A percentile compares a stretch with the other conserved stretches of the same genome.
Conservation (phyloP, 2,329 filamentous ascomycete genomes). For the Aspergillus novofumigatus region DNA sequence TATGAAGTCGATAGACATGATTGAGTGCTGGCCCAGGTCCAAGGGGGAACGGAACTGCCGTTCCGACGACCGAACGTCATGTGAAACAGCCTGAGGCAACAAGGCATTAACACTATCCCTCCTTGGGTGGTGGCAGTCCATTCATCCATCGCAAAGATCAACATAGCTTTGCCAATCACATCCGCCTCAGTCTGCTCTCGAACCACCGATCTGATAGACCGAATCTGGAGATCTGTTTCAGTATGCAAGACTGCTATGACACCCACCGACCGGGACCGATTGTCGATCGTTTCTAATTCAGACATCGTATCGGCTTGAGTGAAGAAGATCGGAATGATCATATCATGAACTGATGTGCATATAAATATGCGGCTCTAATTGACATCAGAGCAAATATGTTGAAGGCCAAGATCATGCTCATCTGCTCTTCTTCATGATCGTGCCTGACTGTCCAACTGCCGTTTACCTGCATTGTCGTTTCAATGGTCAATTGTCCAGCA, state of each 20-base stretch:
- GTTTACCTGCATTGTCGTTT: background rate
- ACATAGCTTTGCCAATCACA: background rate
- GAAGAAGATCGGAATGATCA: no score
- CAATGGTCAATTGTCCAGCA: background rate
- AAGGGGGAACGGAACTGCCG: background rate
- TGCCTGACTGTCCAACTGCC: no score
- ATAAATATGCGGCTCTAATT: no score
- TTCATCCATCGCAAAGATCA: background rate
- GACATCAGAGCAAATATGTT: no score
- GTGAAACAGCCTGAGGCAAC: background rate
- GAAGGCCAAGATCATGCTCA: no score
- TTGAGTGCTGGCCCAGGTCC: background rate
- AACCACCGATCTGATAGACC: background rate
- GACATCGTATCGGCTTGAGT: no score
- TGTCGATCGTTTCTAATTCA: background rate
- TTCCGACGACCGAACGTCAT: background rate
- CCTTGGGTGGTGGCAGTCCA: background rate
- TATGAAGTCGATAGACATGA: background rate
- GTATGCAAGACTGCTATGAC: background rate
- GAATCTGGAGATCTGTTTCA: background rate
- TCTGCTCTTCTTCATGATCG: no score
- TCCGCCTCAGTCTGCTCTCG: background rate
- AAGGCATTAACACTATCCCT: background rate
- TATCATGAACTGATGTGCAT: no score
- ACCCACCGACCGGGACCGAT: background rate